Percentiles rank a stretch among this genome's conserved stretches.
Evolutionary conservation across 2,329 filamentous ascomycete genomes (phyloP).

Genomic region (Dothiorella sarmentorum): DNA sequence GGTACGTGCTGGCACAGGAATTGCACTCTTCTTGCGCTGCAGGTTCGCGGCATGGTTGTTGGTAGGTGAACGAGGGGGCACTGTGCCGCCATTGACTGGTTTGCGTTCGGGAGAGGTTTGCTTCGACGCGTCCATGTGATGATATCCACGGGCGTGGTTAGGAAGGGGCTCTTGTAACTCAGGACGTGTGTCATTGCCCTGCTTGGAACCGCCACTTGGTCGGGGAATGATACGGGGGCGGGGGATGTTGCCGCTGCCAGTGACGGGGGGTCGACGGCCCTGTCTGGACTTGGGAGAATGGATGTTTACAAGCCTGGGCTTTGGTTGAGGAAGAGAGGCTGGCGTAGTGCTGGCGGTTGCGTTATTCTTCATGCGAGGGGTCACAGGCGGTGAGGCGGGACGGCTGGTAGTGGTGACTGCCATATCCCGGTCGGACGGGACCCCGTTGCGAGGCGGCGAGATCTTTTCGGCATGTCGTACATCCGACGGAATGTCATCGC

Average conservation of each 20-base stretch:
- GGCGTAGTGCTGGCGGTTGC: not conserved
- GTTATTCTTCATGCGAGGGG: not conserved
- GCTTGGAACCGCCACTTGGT: not conserved
- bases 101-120: not conserved
- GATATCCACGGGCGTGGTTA: not conserved
- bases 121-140: not conserved
- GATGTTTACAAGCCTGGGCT: not conserved
- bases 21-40: slow-evolving; percentile 10
- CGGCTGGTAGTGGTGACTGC: not conserved
- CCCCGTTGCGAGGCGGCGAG: not conserved
- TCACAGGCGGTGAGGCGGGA: not conserved
- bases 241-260: not conserved
- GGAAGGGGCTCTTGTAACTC: not conserved
- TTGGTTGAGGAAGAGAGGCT: not conserved
- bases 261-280: slow-evolving; percentile 1
- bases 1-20: not conserved
- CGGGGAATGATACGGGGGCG: not conserved
- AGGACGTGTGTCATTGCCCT: not conserved
- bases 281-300: not conserved
- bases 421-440: not conserved
- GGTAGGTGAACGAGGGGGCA: not conserved
- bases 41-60: not conserved
- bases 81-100: not conserved
- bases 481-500: not conserved
- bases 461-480: not conserved